phyloP scores from a whole-genome alignment of 75 land plant species.

The Cupressus sempervirens region DNA sequence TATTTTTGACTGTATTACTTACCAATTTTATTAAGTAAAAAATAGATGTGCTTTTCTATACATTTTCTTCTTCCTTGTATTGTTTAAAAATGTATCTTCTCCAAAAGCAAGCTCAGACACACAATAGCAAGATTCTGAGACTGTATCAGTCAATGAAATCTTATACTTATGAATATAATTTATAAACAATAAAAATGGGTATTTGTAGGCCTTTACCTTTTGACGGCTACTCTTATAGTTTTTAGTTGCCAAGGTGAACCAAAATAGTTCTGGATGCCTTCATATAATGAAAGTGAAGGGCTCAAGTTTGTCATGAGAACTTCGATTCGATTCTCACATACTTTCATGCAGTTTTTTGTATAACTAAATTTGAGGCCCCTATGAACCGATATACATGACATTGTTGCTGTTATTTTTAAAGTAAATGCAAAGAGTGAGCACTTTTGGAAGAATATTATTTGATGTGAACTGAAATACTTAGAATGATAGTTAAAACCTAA shows the following conservation, averaged over 20 bases:
- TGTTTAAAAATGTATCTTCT: background rate
- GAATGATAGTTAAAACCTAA: background rate
- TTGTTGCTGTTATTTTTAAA: too few species aligned
- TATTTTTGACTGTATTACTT: background rate
- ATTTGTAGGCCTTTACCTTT: background rate
- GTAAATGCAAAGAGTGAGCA: background rate
- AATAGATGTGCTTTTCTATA: background rate
- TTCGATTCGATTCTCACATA: background rate
- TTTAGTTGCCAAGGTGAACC: background rate
- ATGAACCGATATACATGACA: background rate
- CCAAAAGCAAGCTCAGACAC: background rate
- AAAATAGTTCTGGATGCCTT: background rate
- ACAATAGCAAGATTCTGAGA: background rate
- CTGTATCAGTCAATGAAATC: background rate
- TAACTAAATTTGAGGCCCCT: background rate
- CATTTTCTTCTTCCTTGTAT: background rate
- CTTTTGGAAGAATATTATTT: too few species aligned
- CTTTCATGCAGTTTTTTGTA: background rate
- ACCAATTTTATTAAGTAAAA: background rate
- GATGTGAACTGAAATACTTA: background rate
- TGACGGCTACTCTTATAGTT: background rate
- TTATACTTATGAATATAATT: background rate
- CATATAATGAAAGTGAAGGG: background rate
- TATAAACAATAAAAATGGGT: background rate
- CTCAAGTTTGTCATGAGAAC: background rate